A percentile compares a stretch with the other conserved stretches of the same genome.
phyloP scores from a whole-genome alignment of 2,329 filamentous ascomycete species.

The Plenodomus tracheiphilus region DNA sequence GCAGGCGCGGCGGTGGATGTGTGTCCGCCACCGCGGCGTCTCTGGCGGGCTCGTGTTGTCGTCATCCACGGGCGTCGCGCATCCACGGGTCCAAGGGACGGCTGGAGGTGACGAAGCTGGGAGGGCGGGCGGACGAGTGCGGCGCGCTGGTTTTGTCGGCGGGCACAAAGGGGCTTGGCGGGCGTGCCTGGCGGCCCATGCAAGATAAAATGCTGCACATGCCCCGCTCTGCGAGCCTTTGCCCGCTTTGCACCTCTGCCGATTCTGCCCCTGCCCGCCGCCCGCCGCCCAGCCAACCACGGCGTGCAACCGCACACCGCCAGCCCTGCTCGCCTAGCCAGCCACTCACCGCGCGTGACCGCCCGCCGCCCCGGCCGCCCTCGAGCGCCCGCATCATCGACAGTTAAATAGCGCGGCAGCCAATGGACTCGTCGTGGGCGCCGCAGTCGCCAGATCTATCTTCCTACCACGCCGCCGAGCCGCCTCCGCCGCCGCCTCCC shows the following conservation, averaged over 20 bases:
- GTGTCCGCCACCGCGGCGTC: slow-evolving; percentile 17
- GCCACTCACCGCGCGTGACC: slow-evolving; percentile 11
- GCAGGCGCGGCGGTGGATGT: slow-evolving; percentile 11
- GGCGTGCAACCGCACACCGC: slow-evolving; percentile 2
- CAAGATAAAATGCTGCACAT: slow-evolving; percentile 15
- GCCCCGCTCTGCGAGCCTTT: slow-evolving; percentile 10
- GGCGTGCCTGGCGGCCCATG: not conserved
- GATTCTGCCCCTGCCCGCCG: slow-evolving; percentile 2
- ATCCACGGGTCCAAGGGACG: slow-evolving; percentile 3
- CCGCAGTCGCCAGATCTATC: slow-evolving; percentile 54
- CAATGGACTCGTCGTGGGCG: slow-evolving; percentile 43
- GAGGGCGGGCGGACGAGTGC: slow-evolving; percentile 2
- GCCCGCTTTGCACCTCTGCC: not conserved
- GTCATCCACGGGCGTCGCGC: slow-evolving; percentile 36
- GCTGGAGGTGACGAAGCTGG: slow-evolving; percentile 18
- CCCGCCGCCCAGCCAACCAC: slow-evolving; percentile 1
- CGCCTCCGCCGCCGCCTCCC: slow-evolving; percentile 39
- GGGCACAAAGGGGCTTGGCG: slow-evolving; percentile 10
- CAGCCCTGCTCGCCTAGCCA: slow-evolving; percentile 21
- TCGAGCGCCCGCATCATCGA: slow-evolving; percentile 4
- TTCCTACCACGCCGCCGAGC: slow-evolving; percentile 49
- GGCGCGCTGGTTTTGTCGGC: slow-evolving; percentile 4
- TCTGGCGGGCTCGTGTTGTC: slow-evolving; percentile 43
- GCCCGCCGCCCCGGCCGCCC: not conserved
- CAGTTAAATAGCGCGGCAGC: slow-evolving; percentile 18